These are phyloP conservation scores for Mortierella sp. DNA, from an alignment of 371 early-diverging fungal species.

Conservation along the genomic window DNA sequence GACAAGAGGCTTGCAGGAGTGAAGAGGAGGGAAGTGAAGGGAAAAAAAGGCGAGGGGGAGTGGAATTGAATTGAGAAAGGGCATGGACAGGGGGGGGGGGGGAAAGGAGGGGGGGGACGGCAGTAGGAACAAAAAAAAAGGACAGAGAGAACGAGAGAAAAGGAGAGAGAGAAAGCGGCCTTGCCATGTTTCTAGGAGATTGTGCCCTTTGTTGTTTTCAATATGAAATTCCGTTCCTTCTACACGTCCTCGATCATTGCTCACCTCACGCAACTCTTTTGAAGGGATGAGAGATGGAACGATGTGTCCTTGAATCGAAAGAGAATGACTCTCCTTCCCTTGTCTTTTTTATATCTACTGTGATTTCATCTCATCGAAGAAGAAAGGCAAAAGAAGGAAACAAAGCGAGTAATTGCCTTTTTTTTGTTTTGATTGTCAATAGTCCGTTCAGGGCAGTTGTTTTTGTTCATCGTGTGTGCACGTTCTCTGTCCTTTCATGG, in stretches of 20 bases:
- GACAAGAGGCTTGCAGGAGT: not conserved
- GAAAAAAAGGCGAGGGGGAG: not conserved
- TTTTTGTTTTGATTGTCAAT: not conserved
- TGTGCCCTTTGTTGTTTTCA: no score
- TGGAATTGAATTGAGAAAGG: not conserved
- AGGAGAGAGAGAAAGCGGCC: no score
- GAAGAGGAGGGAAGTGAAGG: not conserved
- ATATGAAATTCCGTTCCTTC: no score
- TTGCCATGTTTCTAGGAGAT: no score
- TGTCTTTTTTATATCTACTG: not conserved
- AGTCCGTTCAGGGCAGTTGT: not conserved
- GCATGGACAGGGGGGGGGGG: not conserved
- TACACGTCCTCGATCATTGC: not conserved
- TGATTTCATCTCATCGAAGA: not conserved
- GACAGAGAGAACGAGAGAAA: no score
- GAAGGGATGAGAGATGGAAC: not conserved
- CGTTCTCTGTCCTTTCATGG: not conserved
- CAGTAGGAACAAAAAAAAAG: no score
- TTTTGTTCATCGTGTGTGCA: not conserved
- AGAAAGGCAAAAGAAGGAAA: not conserved
- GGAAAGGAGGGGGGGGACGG: not conserved
- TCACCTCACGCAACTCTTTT: not conserved
- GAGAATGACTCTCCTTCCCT: not conserved
- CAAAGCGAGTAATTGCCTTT: not conserved
- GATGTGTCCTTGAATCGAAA: no score